Evolutionary conservation across 805 yeast species (phyloP), one percentile per base, ranked within the genome.

Genomic region (Yueomyces sp.): DNA sequence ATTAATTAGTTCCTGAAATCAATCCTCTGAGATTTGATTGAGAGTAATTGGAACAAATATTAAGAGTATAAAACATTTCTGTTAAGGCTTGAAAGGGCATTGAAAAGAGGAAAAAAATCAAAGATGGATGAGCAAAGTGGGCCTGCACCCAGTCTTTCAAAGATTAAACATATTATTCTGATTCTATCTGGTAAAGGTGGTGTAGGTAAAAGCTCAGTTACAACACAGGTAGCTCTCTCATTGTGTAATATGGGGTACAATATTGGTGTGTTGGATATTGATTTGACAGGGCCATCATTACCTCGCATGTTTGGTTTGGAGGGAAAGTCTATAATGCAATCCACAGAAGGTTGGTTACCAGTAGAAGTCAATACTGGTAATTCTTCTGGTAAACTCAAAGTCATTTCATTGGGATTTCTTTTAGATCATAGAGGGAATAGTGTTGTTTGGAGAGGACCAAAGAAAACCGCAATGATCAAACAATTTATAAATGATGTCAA

Each of bases 381-480:
- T 44, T 47, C 52, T 11, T 44, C 62, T 29, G 62, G 71, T 45
- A 55, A 75, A 55, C 63, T 90, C 9, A 71, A 76, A 29, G 72
- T 88, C 39, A 86, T 90, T 82, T 85, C 95, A 3, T 62, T 92
- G 11, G 99, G 97, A 5, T 92, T 92, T 57, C 63, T 92, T 42
- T 64, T 92, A 5, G 79, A 81, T 28, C 81, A 85, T 55, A 64
- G 97, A 48, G 94, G 94, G 29, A 85, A 82, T 54, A 79, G 94
- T 28, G 92, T 92, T 19, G 96, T 92, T 7, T 92, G 99, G 99
- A 71, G 97, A 56, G 99, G 99, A 0, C 98, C 99, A 3, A 87
- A 90, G 63, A 92, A 94, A 59, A 88, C 96, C 0, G 96, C 96
- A 11, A 92, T 92, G 97, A 84, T 92, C 36, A 74, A 88, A 48